A percentile compares a stretch with the other conserved stretches of the same genome.
Conservation (phyloP, 805 yeast species). For the Metschnikowia reukaufii region DNA sequence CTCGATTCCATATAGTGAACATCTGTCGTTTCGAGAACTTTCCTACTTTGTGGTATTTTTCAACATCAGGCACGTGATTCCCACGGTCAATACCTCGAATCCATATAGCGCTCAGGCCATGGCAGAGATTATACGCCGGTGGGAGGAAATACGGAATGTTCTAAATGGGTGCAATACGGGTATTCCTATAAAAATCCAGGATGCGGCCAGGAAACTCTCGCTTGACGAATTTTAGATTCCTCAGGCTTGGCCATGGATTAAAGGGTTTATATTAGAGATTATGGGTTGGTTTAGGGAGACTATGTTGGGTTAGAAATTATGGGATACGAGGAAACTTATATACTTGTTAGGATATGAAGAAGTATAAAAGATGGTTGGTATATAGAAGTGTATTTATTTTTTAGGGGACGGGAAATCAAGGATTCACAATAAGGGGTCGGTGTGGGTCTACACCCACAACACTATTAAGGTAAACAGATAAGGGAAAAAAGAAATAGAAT, state of each 20-base stretch:
- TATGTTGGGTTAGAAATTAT: too few relatives aligned
- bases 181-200: slow-evolving; percentile 2
- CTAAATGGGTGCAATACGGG: neutral
- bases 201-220: slow-evolving; percentile 14
- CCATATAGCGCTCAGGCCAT: slow-evolving; percentile 27
- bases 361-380: too few relatives aligned
- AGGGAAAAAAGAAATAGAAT: too few relatives aligned
- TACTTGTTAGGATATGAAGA: too few relatives aligned
- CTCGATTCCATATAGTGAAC: slow-evolving; percentile 88
- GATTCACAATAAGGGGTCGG: too few relatives aligned
- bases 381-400: too few relatives aligned
- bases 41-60: slow-evolving; percentile 59
- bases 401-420: too few relatives aligned
- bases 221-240: slow-evolving; percentile 19
- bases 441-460: too few relatives aligned
- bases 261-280: too few relatives aligned
- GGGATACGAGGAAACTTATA: too few relatives aligned
- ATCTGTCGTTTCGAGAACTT: slow-evolving; percentile 84
- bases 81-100: slow-evolving; percentile 66
- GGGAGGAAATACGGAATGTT: slow-evolving; percentile 24
- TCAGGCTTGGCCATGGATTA: slow-evolving; percentile 9
- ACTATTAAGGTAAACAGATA: too few relatives aligned
- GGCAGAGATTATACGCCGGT: slow-evolving; percentile 32
- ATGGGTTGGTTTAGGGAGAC: too few relatives aligned
- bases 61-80: slow-evolving; percentile 55